phyloP scores from a whole-genome alignment of 106 monocot genomes.

The Agapanthus africanus region DNA sequence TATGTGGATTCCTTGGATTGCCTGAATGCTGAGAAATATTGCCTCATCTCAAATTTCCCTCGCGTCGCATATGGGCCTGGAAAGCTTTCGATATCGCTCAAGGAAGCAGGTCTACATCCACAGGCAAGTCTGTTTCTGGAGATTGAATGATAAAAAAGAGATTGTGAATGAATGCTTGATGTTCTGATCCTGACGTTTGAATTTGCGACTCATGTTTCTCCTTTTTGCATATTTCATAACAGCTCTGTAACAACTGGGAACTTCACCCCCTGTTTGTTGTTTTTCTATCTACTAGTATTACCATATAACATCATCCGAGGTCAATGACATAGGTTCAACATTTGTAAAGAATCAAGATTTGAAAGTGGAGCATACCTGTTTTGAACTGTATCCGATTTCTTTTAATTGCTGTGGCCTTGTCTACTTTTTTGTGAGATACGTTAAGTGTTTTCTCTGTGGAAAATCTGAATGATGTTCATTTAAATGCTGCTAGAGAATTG shows the following conservation, averaged over 20 bases:
- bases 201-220: neutral
- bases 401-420: neutral
- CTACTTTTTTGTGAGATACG: no score
- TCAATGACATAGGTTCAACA: neutral
- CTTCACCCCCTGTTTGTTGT: neutral
- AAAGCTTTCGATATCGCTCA: slow-evolving; percentile 48
- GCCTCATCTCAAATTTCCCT: slow-evolving; percentile 68
- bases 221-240: neutral
- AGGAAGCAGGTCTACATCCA: slow-evolving; percentile 54
- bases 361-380: neutral
- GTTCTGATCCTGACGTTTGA: neutral
- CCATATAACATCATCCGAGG: neutral
- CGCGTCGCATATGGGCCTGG: slow-evolving; percentile 58
- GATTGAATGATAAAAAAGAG: slow-evolving; percentile 19
- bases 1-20: slow-evolving; percentile 79
- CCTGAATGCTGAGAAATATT: slow-evolving; percentile 61
- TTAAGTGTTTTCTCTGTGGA: no score
- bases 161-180: neutral
- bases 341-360: neutral
- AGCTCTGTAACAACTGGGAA: neutral
- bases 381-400: neutral
- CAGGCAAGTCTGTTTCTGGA: slow-evolving; percentile 49
- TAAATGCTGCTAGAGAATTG: no score
- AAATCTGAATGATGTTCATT: no score
- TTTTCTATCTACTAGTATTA: neutral